Conservation (phyloP, 108 stramenopile species). For the Aurantiochytrium sp. region DNA sequence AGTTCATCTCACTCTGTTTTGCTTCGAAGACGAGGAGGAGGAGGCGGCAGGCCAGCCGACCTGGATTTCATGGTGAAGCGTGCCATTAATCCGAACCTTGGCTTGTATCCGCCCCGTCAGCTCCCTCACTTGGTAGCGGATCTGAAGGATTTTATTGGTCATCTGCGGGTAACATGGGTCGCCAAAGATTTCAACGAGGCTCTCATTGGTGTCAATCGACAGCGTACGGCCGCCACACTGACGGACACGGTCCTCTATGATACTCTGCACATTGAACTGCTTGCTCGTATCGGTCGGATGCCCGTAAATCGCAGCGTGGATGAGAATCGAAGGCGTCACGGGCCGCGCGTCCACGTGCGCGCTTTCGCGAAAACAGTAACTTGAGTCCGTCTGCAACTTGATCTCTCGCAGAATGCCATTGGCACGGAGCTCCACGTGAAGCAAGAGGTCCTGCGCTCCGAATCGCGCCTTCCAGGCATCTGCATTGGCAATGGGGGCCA, state of each 20-base stretch:
- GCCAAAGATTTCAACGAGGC: not conserved
- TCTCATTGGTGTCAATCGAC: not conserved
- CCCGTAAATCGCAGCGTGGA: not conserved
- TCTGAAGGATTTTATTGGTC: constrained; percentile 9
- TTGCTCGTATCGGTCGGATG: not conserved
- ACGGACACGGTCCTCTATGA: not conserved
- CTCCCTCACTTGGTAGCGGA: not conserved
- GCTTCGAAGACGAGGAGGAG: too few relatives aligned
- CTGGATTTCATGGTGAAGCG: not conserved
- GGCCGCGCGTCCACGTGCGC: not conserved
- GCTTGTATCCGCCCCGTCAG: not conserved
- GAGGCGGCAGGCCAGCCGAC: not conserved
- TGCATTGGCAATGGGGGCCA: not conserved
- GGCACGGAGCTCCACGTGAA: not conserved
- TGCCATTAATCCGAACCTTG: not conserved
- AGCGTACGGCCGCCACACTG: not conserved
- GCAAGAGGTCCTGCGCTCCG: not conserved
- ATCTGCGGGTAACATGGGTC: not conserved
- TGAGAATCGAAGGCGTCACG: not conserved
- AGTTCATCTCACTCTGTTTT: too few relatives aligned
- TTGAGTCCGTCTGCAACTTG: not conserved
- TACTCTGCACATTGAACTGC: not conserved
- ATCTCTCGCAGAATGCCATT: not conserved
- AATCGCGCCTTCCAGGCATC: not conserved
- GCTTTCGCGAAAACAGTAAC: not conserved